phyloP scores from a whole-genome alignment of 2,329 filamentous ascomycete species.

The Colletotrichum eremochloae region DNA sequence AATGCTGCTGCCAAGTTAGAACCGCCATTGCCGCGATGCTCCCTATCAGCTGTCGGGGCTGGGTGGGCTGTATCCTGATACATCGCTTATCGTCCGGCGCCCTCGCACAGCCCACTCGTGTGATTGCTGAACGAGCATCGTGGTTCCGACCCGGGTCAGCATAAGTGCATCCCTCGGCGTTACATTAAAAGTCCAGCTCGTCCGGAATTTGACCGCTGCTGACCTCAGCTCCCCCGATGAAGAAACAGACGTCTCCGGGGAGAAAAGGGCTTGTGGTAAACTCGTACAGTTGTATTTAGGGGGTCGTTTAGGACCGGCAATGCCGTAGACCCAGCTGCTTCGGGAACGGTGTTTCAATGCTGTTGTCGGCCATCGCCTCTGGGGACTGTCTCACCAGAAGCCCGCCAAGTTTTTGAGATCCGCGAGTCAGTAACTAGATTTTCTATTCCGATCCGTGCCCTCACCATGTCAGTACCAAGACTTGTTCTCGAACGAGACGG shows the following conservation, averaged over 20 bases:
- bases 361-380: not conserved
- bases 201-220: not conserved
- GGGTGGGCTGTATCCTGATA: not conserved
- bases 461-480: not conserved
- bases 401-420: slow-evolving; percentile 57
- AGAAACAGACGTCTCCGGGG: not conserved
- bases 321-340: not conserved
- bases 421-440: slow-evolving; percentile 45
- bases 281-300: not conserved
- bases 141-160: too few species aligned
- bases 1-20: not conserved
- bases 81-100: not conserved
- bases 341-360: not conserved
- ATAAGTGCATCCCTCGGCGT: not conserved
- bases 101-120: not conserved
- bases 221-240: not conserved
- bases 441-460: not conserved
- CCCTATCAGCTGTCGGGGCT: not conserved
- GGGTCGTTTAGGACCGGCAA: not conserved
- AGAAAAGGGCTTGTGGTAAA: not conserved
- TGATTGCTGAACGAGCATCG: not conserved
- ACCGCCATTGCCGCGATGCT: not conserved
- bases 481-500: not conserved
- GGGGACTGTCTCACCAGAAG: not conserved
- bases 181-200: not conserved